Base-by-base conservation (phyloP, 2,329 filamentous ascomycete species). In the Aspergillus carbonarius region DNA sequence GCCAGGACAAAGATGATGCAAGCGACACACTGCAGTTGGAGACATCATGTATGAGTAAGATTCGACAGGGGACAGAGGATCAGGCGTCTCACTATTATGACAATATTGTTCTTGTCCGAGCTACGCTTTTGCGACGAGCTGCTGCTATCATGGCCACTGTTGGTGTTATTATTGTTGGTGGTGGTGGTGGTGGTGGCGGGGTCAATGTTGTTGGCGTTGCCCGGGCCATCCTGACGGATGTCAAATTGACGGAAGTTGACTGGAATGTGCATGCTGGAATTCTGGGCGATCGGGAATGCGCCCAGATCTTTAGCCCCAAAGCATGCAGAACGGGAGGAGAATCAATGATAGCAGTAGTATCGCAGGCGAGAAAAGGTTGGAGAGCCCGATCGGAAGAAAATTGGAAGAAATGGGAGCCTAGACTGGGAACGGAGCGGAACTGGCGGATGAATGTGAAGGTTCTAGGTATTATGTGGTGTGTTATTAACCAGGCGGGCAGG, bases 1-100 rank as follows among this genome's bases (percentile, higher is more conserved):
- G 73, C 60, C 27, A 74, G 55, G 23, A 68, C 52, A 50, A 76
- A 71, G 49, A 76, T 65, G 35, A 77, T 66, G 46, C 61, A 61
- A 25, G 71, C 63, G 34, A 63, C 68, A 60, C 62, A 63, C 72
- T 74, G 56, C 27, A 40, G 7, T 40, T 6, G 15, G 17, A 46
- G 18, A 23, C 10, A 40, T 18, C 17, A 32, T 4, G 37, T 40
- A 60, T 69, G 51, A 63, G 47, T 18, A 56, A 23, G 8, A 13
- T 49, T 46, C 4, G 23, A 20, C 20, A 9, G 9, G 18, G 8
- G 4, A 20, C 17, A 6, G 23, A 27, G 7, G n/a, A 25, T 9
- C 39, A 32, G 35, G 35, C 20, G 12, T 66, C 72, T 51, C 65
- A 74, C 72, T 27, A 74, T 65, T 39, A 74, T 69, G 39, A 71